Evolutionary conservation across 1,284 basidiomycete species (phyloP).

Genomic region (Trametes versicolor): DNA sequence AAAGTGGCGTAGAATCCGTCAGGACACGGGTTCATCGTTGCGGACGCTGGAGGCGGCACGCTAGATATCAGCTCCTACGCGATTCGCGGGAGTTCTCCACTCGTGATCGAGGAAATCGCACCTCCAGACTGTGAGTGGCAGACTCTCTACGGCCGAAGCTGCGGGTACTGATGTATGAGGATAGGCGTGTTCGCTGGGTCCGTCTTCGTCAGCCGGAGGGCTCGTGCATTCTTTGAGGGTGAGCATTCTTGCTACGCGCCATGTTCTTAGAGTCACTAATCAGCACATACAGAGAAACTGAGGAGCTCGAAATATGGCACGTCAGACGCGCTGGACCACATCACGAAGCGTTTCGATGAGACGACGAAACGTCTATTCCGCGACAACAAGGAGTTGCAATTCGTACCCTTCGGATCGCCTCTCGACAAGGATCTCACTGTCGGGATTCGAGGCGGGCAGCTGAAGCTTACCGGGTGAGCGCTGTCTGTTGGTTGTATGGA

Average conservation of each 20-base stretch:
- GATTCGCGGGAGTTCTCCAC: conserved; percentile 69
- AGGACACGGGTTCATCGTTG: conserved; percentile 78
- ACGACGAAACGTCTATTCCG: conserved; percentile 82
- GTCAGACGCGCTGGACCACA: conserved; percentile 73
- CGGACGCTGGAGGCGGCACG: conserved; percentile 83
- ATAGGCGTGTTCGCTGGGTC: conserved; percentile 80
- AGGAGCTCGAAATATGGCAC: conserved; percentile 75
- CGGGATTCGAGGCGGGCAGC: conserved; percentile 74
- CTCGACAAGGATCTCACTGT: conserved; percentile 75
- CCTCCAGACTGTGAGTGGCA: conserved; percentile 74
- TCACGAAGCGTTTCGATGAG: conserved; percentile 79
- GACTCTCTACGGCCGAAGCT: not conserved
- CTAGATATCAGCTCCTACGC: conserved; percentile 82
- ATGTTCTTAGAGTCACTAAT: not conserved
- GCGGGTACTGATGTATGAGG: conserved; percentile 11
- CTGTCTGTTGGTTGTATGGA: not conserved
- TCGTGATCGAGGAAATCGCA: conserved; percentile 82
- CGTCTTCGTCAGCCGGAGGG: conserved; percentile 80
- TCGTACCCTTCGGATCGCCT: conserved; percentile 79
- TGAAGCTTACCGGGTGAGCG: conserved; percentile 74
- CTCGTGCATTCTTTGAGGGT: conserved; percentile 75
- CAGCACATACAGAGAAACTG: conserved; percentile 64
- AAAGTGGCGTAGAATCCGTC: conserved; percentile 61
- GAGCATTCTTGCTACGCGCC: conserved; percentile 17
- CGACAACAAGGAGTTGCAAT: conserved; percentile 70